Evolutionary conservation across 2,329 filamentous ascomycete species (phyloP).

Genomic region (Diaporthe velutina): DNA sequence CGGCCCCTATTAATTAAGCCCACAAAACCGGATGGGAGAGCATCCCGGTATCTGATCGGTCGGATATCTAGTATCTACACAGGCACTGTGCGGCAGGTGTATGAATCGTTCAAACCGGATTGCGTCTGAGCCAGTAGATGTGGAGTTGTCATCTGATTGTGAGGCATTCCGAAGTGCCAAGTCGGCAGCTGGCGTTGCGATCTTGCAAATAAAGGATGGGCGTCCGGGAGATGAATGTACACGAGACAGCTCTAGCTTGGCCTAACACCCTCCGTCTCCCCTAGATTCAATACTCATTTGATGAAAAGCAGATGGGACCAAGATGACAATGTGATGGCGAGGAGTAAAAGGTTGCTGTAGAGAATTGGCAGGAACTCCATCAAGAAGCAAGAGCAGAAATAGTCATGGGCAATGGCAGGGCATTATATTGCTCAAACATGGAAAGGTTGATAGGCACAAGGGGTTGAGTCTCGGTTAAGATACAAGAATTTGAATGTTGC

Average conservation of each 20-base stretch:
- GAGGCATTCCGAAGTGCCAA: too few species aligned
- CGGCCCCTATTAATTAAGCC: not conserved
- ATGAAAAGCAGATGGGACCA: not conserved
- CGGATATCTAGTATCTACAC: not conserved
- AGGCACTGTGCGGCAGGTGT: not conserved
- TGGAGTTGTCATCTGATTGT: not conserved
- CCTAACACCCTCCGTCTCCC: not conserved
- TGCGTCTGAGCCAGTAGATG: not conserved
- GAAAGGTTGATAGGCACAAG: not conserved
- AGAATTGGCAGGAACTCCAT: not conserved
- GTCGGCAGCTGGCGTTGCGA: conserved; percentile 2
- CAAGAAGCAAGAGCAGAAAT: not conserved
- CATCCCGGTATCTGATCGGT: not conserved
- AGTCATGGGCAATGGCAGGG: not conserved
- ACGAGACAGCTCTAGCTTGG: not conserved
- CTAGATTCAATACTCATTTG: not conserved
- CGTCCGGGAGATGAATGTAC: not conserved
- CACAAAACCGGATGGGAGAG: not conserved
- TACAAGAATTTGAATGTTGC: not conserved
- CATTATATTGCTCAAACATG: not conserved
- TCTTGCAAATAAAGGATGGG: not conserved
- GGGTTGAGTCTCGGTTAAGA: not conserved
- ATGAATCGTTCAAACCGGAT: not conserved
- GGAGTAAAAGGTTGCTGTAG: not conserved
- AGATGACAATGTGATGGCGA: not conserved